Base-by-base conservation (phyloP, 2,329 filamentous ascomycete genomes). In the Aspergillus awamori region DNA sequence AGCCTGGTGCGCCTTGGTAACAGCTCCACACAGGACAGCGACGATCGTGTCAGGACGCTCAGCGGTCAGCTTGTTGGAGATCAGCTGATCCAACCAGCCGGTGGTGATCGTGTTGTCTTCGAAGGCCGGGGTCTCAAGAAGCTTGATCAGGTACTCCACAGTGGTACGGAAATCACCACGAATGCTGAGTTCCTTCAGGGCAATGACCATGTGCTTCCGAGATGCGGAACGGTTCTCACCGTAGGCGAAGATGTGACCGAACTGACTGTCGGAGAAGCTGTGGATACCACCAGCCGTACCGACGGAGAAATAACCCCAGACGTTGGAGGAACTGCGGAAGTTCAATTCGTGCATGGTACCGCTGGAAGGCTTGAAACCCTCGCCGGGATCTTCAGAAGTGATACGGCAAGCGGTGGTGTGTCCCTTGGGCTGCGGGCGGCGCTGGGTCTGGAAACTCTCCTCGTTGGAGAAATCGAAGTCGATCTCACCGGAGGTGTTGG, bases 231-330 rank as follows among this genome's bases (percentile, higher is more conserved):
- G 89, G 83, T 96, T 99, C 84, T 99, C 95, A 63, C 95, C 95
- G 71, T 98, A 99, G 56, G 95, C 96, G 79, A 99, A 99, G 70
- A 99, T 99, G 81, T 99, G 95, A 80, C 95, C 95, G 71, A 99
- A 99, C 76, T 99, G 95, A 74, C 91, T 96, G 82, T 99, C 95
- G 7, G 95, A 98, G 85, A 97, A 99, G 79, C 92, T 97, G 87
- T 99, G 95, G 68, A 99, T 99, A 79, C 93, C 93, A 82, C 93
- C 94, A 59, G 93, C 89, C 8, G 93, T 95, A 82, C 93, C 92
- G 77, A 99, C 95, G 57, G 95, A 99, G 87, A 99, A 99, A 81
- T 99, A 99, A 85, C 95, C 95, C 95, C 95, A 99, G 59, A 98
- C 95, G 70, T 99, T 99, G 65, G 95, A 98, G 77, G 93, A 97